phyloP scores from a whole-genome alignment of 306 rosid species.

The Trifolium dubium region DNA sequence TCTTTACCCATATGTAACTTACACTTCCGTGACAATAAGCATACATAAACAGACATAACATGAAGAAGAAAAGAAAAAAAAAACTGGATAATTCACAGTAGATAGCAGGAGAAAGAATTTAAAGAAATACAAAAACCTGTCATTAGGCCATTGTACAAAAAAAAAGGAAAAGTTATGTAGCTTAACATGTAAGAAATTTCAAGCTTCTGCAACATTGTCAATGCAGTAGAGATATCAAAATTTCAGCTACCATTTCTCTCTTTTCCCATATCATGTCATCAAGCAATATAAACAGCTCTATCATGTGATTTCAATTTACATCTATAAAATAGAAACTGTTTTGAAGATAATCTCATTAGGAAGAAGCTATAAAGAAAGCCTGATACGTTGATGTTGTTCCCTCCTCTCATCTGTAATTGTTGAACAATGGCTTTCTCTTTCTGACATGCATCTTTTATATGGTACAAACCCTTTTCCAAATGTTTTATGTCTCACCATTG shows the following conservation, averaged over 20 bases:
- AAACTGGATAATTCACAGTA: slow-evolving; percentile 36
- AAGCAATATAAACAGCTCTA: slow-evolving; percentile 40
- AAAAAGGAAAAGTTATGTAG: background rate
- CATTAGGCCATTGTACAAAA: background rate
- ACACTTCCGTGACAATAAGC: slow-evolving; percentile 10
- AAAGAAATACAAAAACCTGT: slow-evolving; percentile 26
- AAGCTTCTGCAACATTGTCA: slow-evolving; percentile 16
- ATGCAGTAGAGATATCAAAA: slow-evolving; percentile 36
- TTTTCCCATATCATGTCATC: slow-evolving; percentile 25
- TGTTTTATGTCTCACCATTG: slow-evolving; percentile 38
- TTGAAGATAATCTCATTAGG: slow-evolving; percentile 11
- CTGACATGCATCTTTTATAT: slow-evolving; percentile 67
- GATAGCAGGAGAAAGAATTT: slow-evolving; percentile 36
- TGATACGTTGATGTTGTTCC: slow-evolving; percentile 53
- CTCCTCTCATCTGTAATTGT: slow-evolving; percentile 43
- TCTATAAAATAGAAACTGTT: slow-evolving; percentile 26
- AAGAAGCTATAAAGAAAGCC: slow-evolving; percentile 57
- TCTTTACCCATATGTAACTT: slow-evolving; percentile 24
- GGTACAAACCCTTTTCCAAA: slow-evolving; percentile 70
- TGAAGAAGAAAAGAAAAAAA: background rate
- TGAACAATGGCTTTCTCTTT: slow-evolving; percentile 44
- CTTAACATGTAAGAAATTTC: slow-evolving; percentile 4
- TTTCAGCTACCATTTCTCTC: slow-evolving; percentile 39
- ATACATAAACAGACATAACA: slow-evolving; percentile 4
- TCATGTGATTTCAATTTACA: slow-evolving; percentile 8